Evolutionary conservation across 164 flowering plant species (phyloP), one percentile per base, ranked within the genome.

Genomic region (Sedum album): DNA sequence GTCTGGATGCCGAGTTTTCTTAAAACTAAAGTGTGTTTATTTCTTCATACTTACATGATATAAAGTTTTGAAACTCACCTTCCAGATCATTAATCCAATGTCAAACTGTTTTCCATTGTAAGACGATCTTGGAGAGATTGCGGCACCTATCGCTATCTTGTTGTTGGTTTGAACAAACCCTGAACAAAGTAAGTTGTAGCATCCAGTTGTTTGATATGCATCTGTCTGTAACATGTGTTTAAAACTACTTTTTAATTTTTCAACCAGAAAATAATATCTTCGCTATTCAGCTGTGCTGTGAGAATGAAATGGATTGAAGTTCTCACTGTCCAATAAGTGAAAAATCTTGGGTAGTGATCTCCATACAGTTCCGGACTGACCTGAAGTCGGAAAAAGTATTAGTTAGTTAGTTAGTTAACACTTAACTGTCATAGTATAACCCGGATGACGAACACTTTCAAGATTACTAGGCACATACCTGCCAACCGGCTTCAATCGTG

Each of bases 401-500:
- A 8, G 28, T 25, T 55, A 21, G 21, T 49, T n/a, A n/a, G n/a
- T n/a, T n/a, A n/a, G n/a, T n/a, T n/a, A 35, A 35, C 38, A 35
- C 20, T 13, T 18, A 49, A 5, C 2, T 2, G 15, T 41, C 2
- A 2, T 49, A 21, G 15, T 26, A 55, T 53, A 21, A 2, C 28
- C 10, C 30, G 5, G 60, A 21, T 53, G 15, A 42, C 2, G 60
- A 7, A 35, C 38, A 35, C 5, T 7, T 18, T 41, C 41, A 25
- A 61, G 28, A 28, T 30, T 36, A 20, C 4, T 35, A 23, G 0
- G 67, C 61, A 73, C 69, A n/a, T 81, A 74, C 98, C 95, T 93
- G 98, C 98, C 97, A 93, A 73, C 98, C 97, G 71, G 97, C 93
- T 89, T 93, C 98, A 74, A 93, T 93, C 74, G 97, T 93, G 81